phyloP scores from a whole-genome alignment of 805 yeast genomes.

The Kluyveromyces lactis region DNA sequence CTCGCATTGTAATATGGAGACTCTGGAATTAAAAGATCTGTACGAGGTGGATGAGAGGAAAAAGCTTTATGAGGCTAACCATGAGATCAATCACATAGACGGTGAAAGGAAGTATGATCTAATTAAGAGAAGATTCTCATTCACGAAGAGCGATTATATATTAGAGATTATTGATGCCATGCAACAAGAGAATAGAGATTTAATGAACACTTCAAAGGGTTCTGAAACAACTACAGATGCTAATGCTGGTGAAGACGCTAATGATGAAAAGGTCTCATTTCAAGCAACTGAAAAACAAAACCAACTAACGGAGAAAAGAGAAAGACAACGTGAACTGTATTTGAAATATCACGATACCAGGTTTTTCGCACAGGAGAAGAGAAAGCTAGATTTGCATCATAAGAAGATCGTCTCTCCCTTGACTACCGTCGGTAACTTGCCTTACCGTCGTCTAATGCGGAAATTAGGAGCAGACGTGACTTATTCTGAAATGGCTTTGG shows the following conservation, averaged over 20 bases:
- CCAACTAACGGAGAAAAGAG: conserved; percentile 27
- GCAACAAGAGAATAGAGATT: conserved; percentile 30
- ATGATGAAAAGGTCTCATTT: conserved; percentile 17
- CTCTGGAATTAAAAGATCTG: conserved; percentile 32
- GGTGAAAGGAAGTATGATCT: conserved; percentile 31
- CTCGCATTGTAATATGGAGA: conserved; percentile 51
- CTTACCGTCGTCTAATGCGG: conserved; percentile 89
- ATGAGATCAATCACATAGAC: conserved; percentile 58
- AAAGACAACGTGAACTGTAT: conserved; percentile 25
- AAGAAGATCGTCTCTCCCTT: conserved; percentile 91
- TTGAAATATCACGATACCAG: conserved; percentile 63
- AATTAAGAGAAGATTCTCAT: conserved; percentile 47
- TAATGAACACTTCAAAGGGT: conserved; percentile 27
- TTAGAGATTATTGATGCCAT: conserved; percentile 58
- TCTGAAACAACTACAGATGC: conserved; percentile 16
- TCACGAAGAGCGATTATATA: conserved; percentile 48
- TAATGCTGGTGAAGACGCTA: conserved; percentile 7
- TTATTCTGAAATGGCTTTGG: conserved; percentile 90
- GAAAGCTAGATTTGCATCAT: conserved; percentile 50
- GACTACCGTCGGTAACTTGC: conserved; percentile 96
- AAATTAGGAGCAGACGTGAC: conserved; percentile 88
- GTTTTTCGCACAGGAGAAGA: conserved; percentile 75
- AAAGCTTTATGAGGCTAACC: conserved; percentile 28
- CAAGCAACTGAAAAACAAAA: conserved; percentile 19
- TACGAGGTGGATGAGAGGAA: conserved; percentile 30